phyloP scores from a whole-genome alignment of 345 rosid species.

The Clausena lansium region DNA sequence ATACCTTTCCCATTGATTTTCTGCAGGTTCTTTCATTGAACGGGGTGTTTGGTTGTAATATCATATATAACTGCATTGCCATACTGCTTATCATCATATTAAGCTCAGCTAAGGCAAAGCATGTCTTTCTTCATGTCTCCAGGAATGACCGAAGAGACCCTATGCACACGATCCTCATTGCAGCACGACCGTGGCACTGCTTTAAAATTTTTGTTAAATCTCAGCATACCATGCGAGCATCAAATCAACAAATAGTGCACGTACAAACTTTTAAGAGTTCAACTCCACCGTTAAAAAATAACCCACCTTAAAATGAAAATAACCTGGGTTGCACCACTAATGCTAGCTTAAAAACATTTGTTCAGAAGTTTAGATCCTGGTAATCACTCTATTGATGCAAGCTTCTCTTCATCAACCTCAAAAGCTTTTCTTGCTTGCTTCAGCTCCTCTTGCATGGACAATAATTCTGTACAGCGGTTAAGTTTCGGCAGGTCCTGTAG shows the following conservation, averaged over 20 bases:
- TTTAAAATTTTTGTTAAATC: too few relatives aligned
- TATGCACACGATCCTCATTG: not conserved
- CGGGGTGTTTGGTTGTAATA: not conserved
- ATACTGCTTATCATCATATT: too few relatives aligned
- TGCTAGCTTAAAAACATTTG: not conserved
- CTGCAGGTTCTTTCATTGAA: not conserved
- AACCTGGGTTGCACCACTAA: not conserved
- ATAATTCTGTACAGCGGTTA: constrained; percentile 80
- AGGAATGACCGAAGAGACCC: not conserved
- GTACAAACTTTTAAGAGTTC: not conserved
- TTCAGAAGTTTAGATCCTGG: not conserved
- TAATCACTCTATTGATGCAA: constrained; percentile 45
- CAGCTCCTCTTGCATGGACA: constrained; percentile 94
- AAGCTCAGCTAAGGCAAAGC: too few relatives aligned
- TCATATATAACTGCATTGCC: too few relatives aligned
- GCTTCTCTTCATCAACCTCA: constrained; percentile 87
- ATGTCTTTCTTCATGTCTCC: not conserved
- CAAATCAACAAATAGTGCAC: not conserved
- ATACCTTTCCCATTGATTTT: not conserved
- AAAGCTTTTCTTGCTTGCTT: constrained; percentile 96
- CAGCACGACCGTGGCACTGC: not conserved
- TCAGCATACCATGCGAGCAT: not conserved
- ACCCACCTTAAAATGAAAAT: not conserved
- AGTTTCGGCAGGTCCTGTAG: constrained; percentile 82
- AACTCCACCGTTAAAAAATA: too few relatives aligned